Conservation (phyloP, 1,284 basidiomycete genomes). For the Xanthoconium separans region DNA sequence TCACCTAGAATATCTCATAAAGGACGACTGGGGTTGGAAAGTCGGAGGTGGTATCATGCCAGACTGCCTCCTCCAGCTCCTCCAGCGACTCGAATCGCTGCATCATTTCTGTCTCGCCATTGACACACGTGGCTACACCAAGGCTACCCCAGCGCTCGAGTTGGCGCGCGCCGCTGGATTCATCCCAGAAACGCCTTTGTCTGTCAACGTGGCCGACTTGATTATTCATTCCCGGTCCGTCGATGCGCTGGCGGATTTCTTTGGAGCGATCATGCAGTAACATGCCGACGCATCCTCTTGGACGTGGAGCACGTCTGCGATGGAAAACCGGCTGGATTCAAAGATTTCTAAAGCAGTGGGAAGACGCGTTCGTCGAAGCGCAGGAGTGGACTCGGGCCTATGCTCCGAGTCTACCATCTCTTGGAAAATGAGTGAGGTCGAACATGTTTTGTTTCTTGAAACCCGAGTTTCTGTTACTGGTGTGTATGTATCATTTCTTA, state of each 20-base stretch:
- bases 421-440: too few species aligned
- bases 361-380: constrained; percentile 3
- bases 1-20: background rate
- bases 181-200: background rate
- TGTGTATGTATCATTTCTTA: too few species aligned
- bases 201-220: constrained; percentile 4
- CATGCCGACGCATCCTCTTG: background rate
- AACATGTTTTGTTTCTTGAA: too few species aligned
- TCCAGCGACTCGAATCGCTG: background rate
- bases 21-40: constrained; percentile 6
- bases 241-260: constrained; percentile 3
- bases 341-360: constrained; percentile 5
- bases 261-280: background rate
- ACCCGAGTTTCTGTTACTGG: too few species aligned
- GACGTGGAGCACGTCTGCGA: constrained; percentile 3
- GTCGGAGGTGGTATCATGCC: background rate
- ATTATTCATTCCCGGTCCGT: background rate
- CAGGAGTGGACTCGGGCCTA: background rate
- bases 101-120: constrained; percentile 1
- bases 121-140: background rate
- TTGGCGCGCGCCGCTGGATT: background rate
- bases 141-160: background rate
- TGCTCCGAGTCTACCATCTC: too few species aligned
- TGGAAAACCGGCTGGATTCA: constrained; percentile 1
- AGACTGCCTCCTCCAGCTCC: background rate